phyloP scores from a whole-genome alignment of 2,329 filamentous ascomycete species.

The Emergomyces africanus region DNA sequence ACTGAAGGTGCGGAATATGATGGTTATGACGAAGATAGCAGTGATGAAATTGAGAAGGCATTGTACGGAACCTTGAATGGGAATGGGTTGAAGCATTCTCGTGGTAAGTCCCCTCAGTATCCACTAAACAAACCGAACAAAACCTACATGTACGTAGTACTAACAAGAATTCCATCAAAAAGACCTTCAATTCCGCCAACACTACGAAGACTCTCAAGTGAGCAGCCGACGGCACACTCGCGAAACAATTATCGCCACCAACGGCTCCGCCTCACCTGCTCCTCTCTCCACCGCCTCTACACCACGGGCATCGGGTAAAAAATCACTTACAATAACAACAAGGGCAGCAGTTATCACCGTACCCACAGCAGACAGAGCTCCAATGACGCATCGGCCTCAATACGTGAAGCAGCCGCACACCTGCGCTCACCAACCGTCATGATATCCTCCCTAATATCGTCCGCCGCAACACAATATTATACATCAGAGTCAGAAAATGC shows the following conservation, averaged over 20 bases:
- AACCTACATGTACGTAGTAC: neutral
- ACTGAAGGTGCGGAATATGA: slow-evolving; percentile 32
- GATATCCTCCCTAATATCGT: slow-evolving; percentile 1
- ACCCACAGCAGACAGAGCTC: neutral
- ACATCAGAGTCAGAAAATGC: neutral
- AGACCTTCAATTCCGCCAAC: neutral
- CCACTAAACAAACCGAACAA: slow-evolving; percentile 10
- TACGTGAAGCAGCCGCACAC: neutral
- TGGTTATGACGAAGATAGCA: slow-evolving; percentile 20
- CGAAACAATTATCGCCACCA: slow-evolving; percentile 16
- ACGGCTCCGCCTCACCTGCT: neutral
- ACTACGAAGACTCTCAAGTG: neutral
- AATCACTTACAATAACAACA: neutral
- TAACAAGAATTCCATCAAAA: slow-evolving; percentile 14
- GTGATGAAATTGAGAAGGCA: slow-evolving; percentile 30
- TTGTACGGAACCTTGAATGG: slow-evolving; percentile 28
- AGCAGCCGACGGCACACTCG: slow-evolving; percentile 21
- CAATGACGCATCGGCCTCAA: neutral
- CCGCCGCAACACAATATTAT: neutral
- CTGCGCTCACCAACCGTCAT: neutral
- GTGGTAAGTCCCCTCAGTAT: neutral
- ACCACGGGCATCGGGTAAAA: neutral
- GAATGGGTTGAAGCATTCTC: neutral
- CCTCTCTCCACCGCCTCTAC: neutral
- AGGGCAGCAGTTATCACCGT: neutral